These are phyloP conservation scores for Bryoerythrophyllum caledonicum DNA, from an alignment of 225 moss, liverwort and hornwort genomes.

Conservation along the genomic window DNA sequence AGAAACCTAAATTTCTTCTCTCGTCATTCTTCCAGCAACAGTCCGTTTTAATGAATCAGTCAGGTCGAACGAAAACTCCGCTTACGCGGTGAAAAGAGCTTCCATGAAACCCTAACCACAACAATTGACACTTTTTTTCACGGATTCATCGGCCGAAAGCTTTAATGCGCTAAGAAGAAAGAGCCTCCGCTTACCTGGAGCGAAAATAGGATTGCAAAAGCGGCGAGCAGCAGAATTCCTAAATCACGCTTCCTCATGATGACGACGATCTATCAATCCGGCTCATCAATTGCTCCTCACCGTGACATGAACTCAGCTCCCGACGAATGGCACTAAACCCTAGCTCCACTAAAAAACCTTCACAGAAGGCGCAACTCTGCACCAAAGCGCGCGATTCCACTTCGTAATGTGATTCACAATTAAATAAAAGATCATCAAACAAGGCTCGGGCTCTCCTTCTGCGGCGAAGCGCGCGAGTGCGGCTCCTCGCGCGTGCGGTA, in stretches of 20 bases:
- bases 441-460: too few species aligned
- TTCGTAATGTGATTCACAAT: too few species aligned
- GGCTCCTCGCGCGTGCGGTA: too few species aligned
- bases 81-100: not conserved
- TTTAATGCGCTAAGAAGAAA: too few species aligned
- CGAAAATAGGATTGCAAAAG: constrained; percentile 50
- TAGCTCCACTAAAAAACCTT: not conserved
- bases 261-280: not conserved
- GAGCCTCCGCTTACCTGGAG: constrained; percentile 23
- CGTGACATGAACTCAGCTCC: not conserved
- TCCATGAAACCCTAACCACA: not conserved
- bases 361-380: not conserved
- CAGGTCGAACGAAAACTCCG: not conserved
- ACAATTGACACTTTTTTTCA: not conserved
- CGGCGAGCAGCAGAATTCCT: constrained; percentile 48
- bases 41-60: not conserved
- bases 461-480: not conserved
- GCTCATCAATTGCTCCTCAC: constrained; percentile 34
- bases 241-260: constrained; percentile 62
- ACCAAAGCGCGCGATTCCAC: not conserved
- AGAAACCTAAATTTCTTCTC: not conserved
- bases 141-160: too few species aligned
- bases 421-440: too few species aligned
- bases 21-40: not conserved
- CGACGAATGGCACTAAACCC: constrained; percentile 1